Evolutionary conservation across 2,329 filamentous ascomycete species (phyloP).

Genomic region (Colletotrichum tanaceti): DNA sequence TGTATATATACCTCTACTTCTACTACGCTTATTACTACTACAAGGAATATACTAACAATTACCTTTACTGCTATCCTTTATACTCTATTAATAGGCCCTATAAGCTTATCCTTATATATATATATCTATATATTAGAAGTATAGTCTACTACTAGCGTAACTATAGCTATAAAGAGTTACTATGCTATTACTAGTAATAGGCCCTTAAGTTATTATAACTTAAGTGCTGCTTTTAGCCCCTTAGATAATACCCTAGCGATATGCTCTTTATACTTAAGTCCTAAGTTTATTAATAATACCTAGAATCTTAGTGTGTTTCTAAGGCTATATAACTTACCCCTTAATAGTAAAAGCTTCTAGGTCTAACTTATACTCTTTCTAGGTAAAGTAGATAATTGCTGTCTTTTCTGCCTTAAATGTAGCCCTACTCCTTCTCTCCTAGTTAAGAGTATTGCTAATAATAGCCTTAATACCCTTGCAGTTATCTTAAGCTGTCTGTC

Average conservation of each 20-base stretch:
- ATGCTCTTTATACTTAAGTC: constrained; percentile 45
- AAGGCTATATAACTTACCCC: not conserved
- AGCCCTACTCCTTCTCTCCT: constrained; percentile 44
- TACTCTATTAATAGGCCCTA: constrained; percentile 30
- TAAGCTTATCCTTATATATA: constrained; percentile 38
- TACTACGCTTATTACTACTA: constrained; percentile 41
- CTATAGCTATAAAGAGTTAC: constrained; percentile 44
- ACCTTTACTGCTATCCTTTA: constrained; percentile 39
- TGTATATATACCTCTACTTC: constrained; percentile 42
- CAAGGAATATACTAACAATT: constrained; percentile 41
- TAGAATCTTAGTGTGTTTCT: not conserved
- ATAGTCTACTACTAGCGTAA: constrained; percentile 45
- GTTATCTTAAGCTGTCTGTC: constrained; percentile 43
- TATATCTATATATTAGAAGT: constrained; percentile 45
- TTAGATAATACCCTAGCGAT: constrained; percentile 43
- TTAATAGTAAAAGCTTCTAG: not conserved
- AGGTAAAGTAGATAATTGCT: constrained; percentile 73
- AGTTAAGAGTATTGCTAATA: constrained; percentile 43
- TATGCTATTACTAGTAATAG: constrained; percentile 42
- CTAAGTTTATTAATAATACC: not conserved
- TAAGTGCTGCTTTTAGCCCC: constrained; percentile 43
- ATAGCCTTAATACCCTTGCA: constrained; percentile 44
- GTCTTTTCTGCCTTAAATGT: constrained; percentile 52
- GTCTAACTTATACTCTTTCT: constrained; percentile 56
- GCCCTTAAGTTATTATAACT: constrained; percentile 28